Evolutionary conservation across 352 stramenopile genomes (phyloP).

Genomic region (Globisporangium middletonii): DNA sequence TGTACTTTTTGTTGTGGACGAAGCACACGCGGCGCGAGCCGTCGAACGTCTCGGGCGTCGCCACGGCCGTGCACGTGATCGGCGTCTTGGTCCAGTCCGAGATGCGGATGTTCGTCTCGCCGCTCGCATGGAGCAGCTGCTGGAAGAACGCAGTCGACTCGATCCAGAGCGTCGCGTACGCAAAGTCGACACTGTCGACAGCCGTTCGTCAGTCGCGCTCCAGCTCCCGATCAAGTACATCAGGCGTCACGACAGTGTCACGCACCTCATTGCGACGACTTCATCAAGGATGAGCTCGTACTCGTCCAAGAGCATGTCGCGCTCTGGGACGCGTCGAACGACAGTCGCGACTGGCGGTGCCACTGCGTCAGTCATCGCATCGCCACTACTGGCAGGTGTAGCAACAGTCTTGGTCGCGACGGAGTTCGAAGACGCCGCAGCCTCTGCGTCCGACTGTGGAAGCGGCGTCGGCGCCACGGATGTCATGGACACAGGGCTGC

Average conservation of each 20-base stretch:
- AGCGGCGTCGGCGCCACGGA: conserved; percentile 9
- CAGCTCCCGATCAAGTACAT: background rate
- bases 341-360: conserved; percentile 9
- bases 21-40: conserved; percentile 48
- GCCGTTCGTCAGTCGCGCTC: background rate
- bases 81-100: conserved; percentile 37
- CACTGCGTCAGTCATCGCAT: background rate
- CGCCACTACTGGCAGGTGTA: too few relatives aligned
- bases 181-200: conserved; percentile 52
- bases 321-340: conserved; percentile 23
- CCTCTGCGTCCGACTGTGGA: background rate
- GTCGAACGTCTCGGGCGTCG: conserved; percentile 56
- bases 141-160: conserved; percentile 45
- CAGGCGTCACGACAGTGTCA: background rate
- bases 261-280: conserved; percentile 62
- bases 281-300: conserved; percentile 74
- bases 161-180: conserved; percentile 54
- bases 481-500: conserved; percentile 15
- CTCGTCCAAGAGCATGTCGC: conserved; percentile 50
- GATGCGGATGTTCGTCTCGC: conserved; percentile 59
- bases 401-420: background rate
- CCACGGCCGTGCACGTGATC: conserved; percentile 46
- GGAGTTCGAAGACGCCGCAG: background rate
- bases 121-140: conserved; percentile 32
- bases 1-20: conserved; percentile 87